phyloP scores from a whole-genome alignment of 2,329 filamentous ascomycete genomes.

The Ceratocystis albifundus region DNA sequence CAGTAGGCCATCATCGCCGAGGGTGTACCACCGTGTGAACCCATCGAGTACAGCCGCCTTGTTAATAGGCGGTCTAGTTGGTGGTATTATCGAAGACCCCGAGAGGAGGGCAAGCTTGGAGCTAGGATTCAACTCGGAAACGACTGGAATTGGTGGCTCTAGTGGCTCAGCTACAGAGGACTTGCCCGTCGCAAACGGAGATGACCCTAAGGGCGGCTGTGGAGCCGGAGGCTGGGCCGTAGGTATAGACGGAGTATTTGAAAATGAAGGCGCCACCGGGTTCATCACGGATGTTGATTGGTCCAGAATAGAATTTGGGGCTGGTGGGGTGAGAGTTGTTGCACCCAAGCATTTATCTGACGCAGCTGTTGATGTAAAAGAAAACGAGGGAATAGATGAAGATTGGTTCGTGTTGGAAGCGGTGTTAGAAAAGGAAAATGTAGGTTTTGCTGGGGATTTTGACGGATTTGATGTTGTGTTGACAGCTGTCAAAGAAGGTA shows the following conservation, averaged over 20 bases:
- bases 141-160: neutral
- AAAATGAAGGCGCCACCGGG: neutral
- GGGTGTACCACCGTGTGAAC: slow-evolving; percentile 45
- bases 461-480: neutral
- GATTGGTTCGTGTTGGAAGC: neutral
- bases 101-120: slow-evolving; percentile 19
- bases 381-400: neutral
- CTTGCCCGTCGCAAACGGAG: neutral
- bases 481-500: neutral
- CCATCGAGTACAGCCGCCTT: slow-evolving; percentile 32
- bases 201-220: neutral
- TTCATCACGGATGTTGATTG: neutral
- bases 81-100: slow-evolving; percentile 9
- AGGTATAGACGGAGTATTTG: neutral
- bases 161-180: neutral
- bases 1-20: slow-evolving; percentile 43
- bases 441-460: neutral
- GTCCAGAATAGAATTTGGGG: neutral
- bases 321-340: neutral
- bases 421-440: neutral
- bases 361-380: neutral
- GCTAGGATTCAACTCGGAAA: slow-evolving; percentile 6
- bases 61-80: slow-evolving; percentile 9
- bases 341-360: neutral
- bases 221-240: neutral